These are phyloP conservation scores for Ammopiptanthus mongolicus DNA, from an alignment of 306 rosid genomes.

Conservation along the genomic window DNA sequence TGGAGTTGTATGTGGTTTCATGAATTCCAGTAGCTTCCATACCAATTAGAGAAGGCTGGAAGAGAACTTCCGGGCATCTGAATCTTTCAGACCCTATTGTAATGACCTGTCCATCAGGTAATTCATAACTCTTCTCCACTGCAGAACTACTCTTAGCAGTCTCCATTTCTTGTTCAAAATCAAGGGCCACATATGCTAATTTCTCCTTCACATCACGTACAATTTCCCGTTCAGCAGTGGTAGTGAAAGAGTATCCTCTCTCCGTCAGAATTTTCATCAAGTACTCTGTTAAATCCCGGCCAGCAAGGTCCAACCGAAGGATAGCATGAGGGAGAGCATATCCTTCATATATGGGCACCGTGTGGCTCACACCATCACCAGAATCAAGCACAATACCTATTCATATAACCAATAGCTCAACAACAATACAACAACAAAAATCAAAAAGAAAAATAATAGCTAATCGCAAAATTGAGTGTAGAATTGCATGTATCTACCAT, in stretches of 20 bases:
- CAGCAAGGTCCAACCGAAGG: slow-evolving; percentile 48
- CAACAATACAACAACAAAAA: background rate
- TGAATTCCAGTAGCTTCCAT: slow-evolving; percentile 55
- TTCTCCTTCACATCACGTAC: slow-evolving; percentile 51
- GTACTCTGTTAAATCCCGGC: slow-evolving; percentile 41
- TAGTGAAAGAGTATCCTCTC: slow-evolving; percentile 44
- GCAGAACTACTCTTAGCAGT: slow-evolving; percentile 40
- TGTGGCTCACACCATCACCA: slow-evolving; percentile 53
- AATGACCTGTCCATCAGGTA: slow-evolving; percentile 53
- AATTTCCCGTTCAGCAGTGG: slow-evolving; percentile 46
- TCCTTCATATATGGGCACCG: slow-evolving; percentile 49
- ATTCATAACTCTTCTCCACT: slow-evolving; percentile 47
- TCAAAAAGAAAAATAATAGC: background rate
- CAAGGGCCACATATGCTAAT: slow-evolving; percentile 45
- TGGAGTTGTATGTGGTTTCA: slow-evolving; percentile 50
- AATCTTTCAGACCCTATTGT: slow-evolving; percentile 56
- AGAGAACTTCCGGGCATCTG: slow-evolving; percentile 53
- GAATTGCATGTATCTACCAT: background rate
- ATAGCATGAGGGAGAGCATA: slow-evolving; percentile 50
- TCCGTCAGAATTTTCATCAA: slow-evolving; percentile 42
- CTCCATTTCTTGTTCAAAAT: slow-evolving; percentile 42
- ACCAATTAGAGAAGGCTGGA: slow-evolving; percentile 51
- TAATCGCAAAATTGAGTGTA: background rate
- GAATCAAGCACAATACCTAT: slow-evolving; percentile 51
- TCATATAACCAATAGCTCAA: background rate